These are phyloP conservation scores for Macadamia tetraphylla DNA, from an alignment of 164 flowering plant genomes.

Conservation along the genomic window DNA sequence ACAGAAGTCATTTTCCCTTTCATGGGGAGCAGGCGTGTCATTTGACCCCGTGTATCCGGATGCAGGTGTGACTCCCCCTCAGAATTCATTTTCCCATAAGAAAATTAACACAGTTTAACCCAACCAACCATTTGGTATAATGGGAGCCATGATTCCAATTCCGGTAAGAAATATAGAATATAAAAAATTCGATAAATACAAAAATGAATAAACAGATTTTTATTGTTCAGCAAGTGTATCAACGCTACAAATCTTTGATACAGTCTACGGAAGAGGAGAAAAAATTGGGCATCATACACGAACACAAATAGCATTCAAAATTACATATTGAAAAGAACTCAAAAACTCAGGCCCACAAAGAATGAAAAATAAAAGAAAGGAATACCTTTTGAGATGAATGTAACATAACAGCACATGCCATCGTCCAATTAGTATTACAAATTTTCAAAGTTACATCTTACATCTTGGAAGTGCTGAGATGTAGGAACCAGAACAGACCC, in stretches of 20 bases:
- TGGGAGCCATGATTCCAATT: too few species aligned
- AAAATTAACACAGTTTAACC: too few species aligned
- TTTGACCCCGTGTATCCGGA: too few species aligned
- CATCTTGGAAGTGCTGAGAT: background rate
- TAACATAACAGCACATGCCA: conserved; percentile 1
- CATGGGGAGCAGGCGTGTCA: too few species aligned
- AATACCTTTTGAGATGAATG: conserved; percentile 2
- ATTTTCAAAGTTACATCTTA: conserved; percentile 3
- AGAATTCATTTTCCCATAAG: too few species aligned
- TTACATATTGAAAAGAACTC: background rate
- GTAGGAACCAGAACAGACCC: too few species aligned
- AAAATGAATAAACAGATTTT: conserved; percentile 4
- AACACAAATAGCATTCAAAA: conserved; percentile 1
- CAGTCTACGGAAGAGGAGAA: background rate
- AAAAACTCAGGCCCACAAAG: conserved; percentile 4
- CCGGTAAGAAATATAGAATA: too few species aligned
- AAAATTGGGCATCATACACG: conserved; percentile 1
- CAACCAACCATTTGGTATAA: too few species aligned
- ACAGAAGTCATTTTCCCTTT: too few species aligned
- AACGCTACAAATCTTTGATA: conserved; percentile 2
- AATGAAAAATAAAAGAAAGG: background rate
- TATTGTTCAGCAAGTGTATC: conserved; percentile 9
- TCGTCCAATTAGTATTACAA: conserved; percentile 1
- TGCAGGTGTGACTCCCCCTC: too few species aligned
- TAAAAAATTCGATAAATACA: background rate